Conservation (phyloP, 495 filamentous ascomycete species). For the Massariosphaeria phaeospora region DNA sequence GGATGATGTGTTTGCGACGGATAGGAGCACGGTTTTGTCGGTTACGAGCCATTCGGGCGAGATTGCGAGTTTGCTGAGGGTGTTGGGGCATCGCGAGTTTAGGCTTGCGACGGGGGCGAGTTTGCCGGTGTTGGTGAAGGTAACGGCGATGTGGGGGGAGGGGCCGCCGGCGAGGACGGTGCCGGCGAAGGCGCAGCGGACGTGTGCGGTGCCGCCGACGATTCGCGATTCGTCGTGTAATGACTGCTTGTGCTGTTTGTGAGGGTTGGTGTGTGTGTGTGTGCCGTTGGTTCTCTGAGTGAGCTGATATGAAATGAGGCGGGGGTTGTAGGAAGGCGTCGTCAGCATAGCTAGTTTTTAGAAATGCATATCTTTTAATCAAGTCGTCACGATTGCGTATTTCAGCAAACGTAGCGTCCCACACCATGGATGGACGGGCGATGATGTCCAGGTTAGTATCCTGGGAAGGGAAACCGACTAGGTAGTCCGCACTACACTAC, state of each 20-base stretch:
- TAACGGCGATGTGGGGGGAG: constrained; percentile 26
- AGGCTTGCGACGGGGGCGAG: constrained; percentile 34
- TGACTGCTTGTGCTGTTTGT: constrained; percentile 29
- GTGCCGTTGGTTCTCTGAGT: too few species aligned
- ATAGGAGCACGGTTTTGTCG: constrained; percentile 46
- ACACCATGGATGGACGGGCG: too few species aligned
- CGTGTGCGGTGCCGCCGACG: constrained; percentile 25
- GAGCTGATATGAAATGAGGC: too few species aligned
- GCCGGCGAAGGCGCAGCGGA: constrained; percentile 11
- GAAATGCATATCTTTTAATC: too few species aligned
- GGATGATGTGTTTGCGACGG: constrained; percentile 58
- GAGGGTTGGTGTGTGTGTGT: too few species aligned
- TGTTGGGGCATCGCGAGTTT: constrained; percentile 36
- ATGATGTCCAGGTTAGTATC: too few species aligned
- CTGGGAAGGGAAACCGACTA: too few species aligned
- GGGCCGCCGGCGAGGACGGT: constrained; percentile 37
- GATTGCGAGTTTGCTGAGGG: constrained; percentile 53
- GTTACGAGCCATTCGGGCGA: constrained; percentile 66
- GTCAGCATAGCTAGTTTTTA: too few species aligned
- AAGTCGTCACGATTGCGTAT: too few species aligned
- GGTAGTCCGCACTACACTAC: too few species aligned
- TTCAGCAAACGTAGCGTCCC: too few species aligned
- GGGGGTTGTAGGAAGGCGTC: too few species aligned
- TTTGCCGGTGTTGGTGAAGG: constrained; percentile 39
- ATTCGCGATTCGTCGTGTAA: constrained; percentile 19